Percentiles rank a stretch among this genome's conserved stretches.
These are phyloP conservation scores for Reutealis trisperma DNA, from an alignment of 345 rosid species.

Conservation along the genomic window DNA sequence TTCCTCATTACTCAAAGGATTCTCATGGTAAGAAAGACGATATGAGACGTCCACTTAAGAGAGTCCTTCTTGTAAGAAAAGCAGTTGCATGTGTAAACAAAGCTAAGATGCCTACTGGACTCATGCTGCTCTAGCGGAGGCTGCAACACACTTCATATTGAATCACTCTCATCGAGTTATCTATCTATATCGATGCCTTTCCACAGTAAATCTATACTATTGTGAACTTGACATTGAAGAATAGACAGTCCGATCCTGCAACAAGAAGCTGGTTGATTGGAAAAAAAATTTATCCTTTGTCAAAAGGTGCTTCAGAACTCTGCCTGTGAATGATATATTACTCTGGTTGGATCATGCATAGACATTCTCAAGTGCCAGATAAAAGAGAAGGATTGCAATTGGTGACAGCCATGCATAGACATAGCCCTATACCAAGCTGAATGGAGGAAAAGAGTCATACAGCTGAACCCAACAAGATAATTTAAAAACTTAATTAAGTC, in stretches of 20 bases:
- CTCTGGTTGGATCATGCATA: neutral
- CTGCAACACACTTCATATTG: neutral
- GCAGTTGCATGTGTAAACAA: neutral
- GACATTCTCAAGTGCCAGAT: too few relatives aligned
- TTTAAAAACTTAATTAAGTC: too few relatives aligned
- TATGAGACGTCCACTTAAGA: neutral
- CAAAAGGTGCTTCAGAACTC: neutral
- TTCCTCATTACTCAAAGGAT: too few relatives aligned
- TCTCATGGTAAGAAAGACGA: neutral
- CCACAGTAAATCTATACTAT: neutral
- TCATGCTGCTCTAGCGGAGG: neutral
- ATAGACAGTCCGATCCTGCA: neutral
- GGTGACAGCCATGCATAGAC: too few relatives aligned
- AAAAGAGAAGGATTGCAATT: too few relatives aligned
- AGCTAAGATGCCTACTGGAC: neutral
- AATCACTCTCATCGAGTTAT: neutral
- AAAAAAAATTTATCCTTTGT: neutral
- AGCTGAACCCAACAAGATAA: too few relatives aligned
- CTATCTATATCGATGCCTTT: neutral
- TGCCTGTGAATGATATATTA: neutral
- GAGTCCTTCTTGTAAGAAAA: neutral
- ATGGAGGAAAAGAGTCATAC: too few relatives aligned
- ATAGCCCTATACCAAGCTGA: too few relatives aligned
- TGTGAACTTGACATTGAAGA: neutral
- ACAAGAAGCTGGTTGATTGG: neutral